Percentiles rank a stretch among this genome's conserved stretches.
Conservation (phyloP, 495 filamentous ascomycete genomes). For the Aspergillus baeticus region DNA sequence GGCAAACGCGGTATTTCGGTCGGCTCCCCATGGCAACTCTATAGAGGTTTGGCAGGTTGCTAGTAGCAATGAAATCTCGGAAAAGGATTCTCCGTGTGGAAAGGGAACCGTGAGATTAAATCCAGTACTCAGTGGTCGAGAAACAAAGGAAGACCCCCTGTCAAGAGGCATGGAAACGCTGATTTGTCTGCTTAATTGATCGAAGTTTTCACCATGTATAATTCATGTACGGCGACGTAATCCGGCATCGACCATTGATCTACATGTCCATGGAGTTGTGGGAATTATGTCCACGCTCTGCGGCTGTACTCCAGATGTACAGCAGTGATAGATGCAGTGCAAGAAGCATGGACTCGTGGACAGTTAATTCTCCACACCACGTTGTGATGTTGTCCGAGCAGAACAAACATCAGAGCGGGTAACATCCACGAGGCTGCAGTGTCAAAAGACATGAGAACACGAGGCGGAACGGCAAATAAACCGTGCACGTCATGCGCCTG, state of each 20-base stretch:
- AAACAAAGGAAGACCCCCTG: neutral
- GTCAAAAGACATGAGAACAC: neutral
- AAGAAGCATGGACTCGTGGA: constrained; percentile 4
- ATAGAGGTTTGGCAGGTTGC: neutral
- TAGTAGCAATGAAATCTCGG: neutral
- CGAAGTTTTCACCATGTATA: neutral
- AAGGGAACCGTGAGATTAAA: neutral
- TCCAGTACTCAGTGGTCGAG: neutral
- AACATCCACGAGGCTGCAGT: constrained; percentile 8
- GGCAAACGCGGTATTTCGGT: neutral
- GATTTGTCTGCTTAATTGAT: neutral
- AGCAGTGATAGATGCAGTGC: constrained; percentile 5
- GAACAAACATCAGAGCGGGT: neutral
- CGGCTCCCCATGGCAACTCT: neutral
- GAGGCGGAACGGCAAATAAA: constrained; percentile 2
- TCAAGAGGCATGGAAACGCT: neutral
- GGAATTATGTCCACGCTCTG: neutral
- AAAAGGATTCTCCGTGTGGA: neutral
- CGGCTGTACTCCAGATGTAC: neutral
- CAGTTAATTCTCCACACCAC: constrained; percentile 15
- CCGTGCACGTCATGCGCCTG: neutral
- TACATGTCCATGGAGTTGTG: constrained; percentile 22
- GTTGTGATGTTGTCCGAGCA: constrained; percentile 8
- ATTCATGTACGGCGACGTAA: constrained; percentile 8
- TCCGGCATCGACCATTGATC: neutral